Evolutionary conservation across 345 rosid genomes (phyloP).

Genomic region (Acer negundo): DNA sequence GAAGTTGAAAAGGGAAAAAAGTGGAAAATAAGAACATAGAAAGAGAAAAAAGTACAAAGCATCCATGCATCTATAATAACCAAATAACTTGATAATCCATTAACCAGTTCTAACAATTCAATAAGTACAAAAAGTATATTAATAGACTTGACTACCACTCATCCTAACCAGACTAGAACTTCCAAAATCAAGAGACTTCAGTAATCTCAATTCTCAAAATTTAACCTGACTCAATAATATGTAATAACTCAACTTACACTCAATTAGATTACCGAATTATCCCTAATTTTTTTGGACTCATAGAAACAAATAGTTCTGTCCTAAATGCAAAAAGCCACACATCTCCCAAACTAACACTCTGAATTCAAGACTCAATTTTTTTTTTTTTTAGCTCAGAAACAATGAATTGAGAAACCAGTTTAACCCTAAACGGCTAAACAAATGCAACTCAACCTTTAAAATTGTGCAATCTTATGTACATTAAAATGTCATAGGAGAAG

Average conservation of each 20-base stretch:
- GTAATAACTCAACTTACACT: background rate
- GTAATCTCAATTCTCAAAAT: background rate
- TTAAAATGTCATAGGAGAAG: background rate
- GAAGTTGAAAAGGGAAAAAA: no score
- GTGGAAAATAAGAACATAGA: background rate
- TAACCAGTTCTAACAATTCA: background rate
- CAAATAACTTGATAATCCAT: background rate
- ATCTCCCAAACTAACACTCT: background rate
- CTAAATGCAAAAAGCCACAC: background rate
- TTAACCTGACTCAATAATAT: background rate
- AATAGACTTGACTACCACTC: background rate
- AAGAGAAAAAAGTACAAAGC: background rate
- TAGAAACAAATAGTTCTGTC: background rate
- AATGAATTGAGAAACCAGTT: background rate
- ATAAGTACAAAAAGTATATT: no score
- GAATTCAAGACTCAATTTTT: background rate
- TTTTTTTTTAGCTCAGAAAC: background rate
- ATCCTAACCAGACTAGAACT: background rate
- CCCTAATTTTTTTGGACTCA: no score
- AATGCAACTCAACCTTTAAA: background rate
- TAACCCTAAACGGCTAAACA: background rate
- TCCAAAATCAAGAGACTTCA: background rate
- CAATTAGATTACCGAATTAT: background rate
- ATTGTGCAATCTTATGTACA: background rate
- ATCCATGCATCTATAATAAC: background rate